Evolutionary conservation across 1,139 yeast genomes (phyloP).

Genomic region (Geotrichum phurueaensis): DNA sequence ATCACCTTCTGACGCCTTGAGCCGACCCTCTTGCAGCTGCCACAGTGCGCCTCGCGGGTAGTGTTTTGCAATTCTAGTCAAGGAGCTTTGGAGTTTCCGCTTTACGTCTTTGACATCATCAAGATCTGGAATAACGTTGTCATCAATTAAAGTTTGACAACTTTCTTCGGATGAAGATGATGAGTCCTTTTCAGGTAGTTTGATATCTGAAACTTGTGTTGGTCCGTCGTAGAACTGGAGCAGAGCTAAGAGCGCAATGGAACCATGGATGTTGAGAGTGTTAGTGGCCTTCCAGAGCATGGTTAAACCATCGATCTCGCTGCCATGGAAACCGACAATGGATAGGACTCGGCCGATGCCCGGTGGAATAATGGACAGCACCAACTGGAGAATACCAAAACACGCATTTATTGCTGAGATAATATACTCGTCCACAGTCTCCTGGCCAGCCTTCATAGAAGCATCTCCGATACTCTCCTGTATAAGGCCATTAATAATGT

Average conservation of each 20-base stretch:
- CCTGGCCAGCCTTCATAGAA: slow-evolving; percentile 22
- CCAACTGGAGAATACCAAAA: slow-evolving; percentile 87
- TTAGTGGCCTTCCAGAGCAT: slow-evolving; percentile 81
- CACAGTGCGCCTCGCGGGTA: slow-evolving; percentile 90
- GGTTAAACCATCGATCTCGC: slow-evolving; percentile 73
- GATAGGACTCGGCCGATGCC: slow-evolving; percentile 82
- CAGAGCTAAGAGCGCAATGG: slow-evolving; percentile 73
- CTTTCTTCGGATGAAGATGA: slow-evolving; percentile 15
- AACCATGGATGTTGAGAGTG: slow-evolving; percentile 83
- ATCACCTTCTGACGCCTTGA: slow-evolving; percentile 74
- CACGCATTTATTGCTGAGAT: slow-evolving; percentile 88
- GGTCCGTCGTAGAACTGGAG: slow-evolving; percentile 93
- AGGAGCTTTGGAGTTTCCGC: slow-evolving; percentile 40
- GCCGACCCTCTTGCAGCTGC: slow-evolving; percentile 85
- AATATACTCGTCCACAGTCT: slow-evolving; percentile 69
- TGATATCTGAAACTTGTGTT: slow-evolving; percentile 83
- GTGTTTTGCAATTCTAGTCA: slow-evolving; percentile 57
- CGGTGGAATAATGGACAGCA: slow-evolving; percentile 85
- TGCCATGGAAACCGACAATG: slow-evolving; percentile 85
- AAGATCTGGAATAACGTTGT: slow-evolving; percentile 19
- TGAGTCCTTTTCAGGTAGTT: slow-evolving; percentile 29
- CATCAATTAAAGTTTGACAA: slow-evolving; percentile 8
- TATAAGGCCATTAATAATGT: neutral
- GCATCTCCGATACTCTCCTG: neutral
- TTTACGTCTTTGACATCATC: slow-evolving; percentile 30